phyloP scores from a whole-genome alignment of 352 stramenopile species.

The Pythium aquatile region DNA sequence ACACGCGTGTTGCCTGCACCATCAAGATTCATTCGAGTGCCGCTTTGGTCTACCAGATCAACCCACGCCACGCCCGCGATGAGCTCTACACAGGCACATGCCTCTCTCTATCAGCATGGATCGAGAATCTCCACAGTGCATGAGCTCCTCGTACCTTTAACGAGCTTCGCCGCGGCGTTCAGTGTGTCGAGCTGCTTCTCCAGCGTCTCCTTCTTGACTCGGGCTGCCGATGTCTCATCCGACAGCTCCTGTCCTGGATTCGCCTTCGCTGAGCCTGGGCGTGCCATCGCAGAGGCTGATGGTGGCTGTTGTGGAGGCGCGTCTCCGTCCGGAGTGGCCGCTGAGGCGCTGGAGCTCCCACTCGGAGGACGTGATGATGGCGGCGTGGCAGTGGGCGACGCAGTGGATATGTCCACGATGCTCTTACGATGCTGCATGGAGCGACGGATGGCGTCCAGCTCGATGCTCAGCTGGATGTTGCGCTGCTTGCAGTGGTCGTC shows the following conservation, averaged over 20 bases:
- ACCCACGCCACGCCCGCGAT: conserved; percentile 35
- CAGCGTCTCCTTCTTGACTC: conserved; percentile 35
- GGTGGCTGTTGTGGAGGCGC: not conserved
- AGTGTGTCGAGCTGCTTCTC: conserved; percentile 60
- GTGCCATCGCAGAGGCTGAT: not conserved
- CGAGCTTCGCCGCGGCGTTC: conserved; percentile 38
- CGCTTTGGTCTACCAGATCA: conserved; percentile 51
- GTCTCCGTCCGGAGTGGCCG: not conserved
- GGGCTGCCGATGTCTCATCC: conserved; percentile 28
- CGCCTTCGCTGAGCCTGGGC: not conserved
- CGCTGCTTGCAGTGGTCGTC: conserved; percentile 78
- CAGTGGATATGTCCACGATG: conserved; percentile 2
- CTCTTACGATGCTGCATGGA: conserved; percentile 24
- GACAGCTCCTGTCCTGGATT: conserved; percentile 9
- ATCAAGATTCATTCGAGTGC: conserved; percentile 48
- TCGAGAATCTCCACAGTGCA: not conserved
- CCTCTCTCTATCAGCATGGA: not conserved
- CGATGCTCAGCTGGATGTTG: conserved; percentile 69
- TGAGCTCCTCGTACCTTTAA: conserved; percentile 39
- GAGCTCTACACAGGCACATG: conserved; percentile 38
- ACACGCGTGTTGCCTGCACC: conserved; percentile 33
- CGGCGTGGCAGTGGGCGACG: conserved; percentile 5
- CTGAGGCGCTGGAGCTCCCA: not conserved
- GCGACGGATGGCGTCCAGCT: conserved; percentile 60
- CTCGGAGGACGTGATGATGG: conserved; percentile 13